Evolutionary conservation across 2,329 filamentous ascomycete genomes (phyloP).

Genomic region (Fusarium cicatricum): DNA sequence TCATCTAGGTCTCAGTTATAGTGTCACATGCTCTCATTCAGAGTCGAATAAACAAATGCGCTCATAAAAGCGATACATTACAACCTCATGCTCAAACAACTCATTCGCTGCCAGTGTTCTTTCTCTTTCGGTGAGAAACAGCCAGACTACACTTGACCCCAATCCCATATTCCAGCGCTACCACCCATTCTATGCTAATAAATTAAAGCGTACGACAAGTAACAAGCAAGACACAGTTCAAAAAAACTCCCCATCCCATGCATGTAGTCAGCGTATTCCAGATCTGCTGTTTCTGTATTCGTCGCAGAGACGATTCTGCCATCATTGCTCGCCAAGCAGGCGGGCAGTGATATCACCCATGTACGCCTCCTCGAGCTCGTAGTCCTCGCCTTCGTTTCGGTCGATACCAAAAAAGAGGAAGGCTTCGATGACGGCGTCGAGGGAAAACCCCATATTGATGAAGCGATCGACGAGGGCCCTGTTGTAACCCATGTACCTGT

Average conservation of each 20-base stretch:
- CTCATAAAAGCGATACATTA: neutral
- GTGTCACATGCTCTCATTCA: neutral
- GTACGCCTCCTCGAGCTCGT: slow-evolving; percentile 87
- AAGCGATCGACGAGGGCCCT: slow-evolving; percentile 84
- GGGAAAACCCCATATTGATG: slow-evolving; percentile 88
- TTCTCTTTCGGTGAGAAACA: neutral
- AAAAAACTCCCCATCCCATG: slow-evolving; percentile 39
- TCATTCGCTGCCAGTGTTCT: neutral
- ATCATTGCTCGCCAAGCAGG: slow-evolving; percentile 77
- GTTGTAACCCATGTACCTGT: slow-evolving; percentile 89
- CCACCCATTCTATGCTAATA: slow-evolving; percentile 21
- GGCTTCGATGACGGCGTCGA: slow-evolving; percentile 84
- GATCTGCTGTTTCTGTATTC: slow-evolving; percentile 9
- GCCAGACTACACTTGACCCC: neutral
- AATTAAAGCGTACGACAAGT: slow-evolving; percentile 1
- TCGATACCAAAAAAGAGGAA: slow-evolving; percentile 86
- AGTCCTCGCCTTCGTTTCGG: slow-evolving; percentile 77
- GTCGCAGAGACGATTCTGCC: neutral
- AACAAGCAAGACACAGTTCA: slow-evolving; percentile 12
- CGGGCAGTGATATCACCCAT: slow-evolving; percentile 90
- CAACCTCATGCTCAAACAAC: neutral
- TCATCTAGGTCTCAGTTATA: too few species aligned
- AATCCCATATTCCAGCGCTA: slow-evolving; percentile 1
- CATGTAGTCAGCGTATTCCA: slow-evolving; percentile 15
- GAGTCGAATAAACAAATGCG: neutral